Percentiles rank a stretch among this genome's conserved stretches.
phyloP scores from a whole-genome alignment of 2,329 filamentous ascomycete species.

The Aureobasidium sp. region DNA sequence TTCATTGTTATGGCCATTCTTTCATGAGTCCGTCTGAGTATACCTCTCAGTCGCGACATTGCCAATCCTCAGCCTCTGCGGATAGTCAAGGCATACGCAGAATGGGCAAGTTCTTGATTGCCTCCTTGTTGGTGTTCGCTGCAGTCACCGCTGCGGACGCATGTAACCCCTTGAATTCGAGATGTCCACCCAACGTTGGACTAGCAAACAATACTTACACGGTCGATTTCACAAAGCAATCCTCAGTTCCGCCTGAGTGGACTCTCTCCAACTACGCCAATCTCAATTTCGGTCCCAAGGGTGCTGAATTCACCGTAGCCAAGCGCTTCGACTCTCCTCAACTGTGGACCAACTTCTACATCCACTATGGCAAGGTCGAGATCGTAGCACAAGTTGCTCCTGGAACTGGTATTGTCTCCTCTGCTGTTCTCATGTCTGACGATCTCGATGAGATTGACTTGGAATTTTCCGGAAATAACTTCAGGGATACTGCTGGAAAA shows the following conservation, averaged over 20 bases:
- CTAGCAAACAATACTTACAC: constrained; percentile 18
- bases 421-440: constrained; percentile 45
- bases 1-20: neutral
- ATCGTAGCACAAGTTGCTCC: constrained; percentile 42
- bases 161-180: constrained; percentile 18
- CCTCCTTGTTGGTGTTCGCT: neutral
- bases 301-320: constrained; percentile 45
- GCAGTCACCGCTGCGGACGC: constrained; percentile 7
- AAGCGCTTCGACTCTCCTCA: constrained; percentile 44
- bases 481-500: constrained; percentile 20
- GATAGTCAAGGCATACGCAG: neutral
- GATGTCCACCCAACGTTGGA: constrained; percentile 19
- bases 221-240: constrained; percentile 21
- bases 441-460: constrained; percentile 50
- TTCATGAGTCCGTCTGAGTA: neutral
- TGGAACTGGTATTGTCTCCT: constrained; percentile 45
- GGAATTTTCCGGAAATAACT: constrained; percentile 38
- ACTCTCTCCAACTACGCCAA: constrained; percentile 22
- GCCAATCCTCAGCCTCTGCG: neutral
- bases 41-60: neutral
- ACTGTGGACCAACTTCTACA: constrained; percentile 40
- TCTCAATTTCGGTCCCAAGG: constrained; percentile 39
- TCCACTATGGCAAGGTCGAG: constrained; percentile 48
- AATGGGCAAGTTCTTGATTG: neutral
- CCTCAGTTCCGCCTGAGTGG: constrained; percentile 20